Base-by-base conservation (phyloP, 2,329 filamentous ascomycete genomes). In the Botrytis elliptica region DNA sequence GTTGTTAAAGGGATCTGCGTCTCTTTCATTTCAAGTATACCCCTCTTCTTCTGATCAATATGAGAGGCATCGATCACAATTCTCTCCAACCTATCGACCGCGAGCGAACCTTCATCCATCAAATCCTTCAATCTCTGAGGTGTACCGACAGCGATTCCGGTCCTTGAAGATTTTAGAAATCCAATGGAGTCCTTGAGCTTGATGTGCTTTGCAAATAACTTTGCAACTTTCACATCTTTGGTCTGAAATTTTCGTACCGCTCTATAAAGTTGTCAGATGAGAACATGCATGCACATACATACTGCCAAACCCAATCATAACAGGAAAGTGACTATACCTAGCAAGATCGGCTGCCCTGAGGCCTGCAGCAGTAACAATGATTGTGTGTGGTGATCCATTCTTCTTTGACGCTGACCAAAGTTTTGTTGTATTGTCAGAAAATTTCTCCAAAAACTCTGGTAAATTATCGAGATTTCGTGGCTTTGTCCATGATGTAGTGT, bases 161-260 rank as follows among this genome's bases (percentile, higher is more conserved):
- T 93, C 75, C 91, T 91, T 77, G 84, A 86, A 71, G 84, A 86
- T 79, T 92, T 87, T 60, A 97, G 89, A 80, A 92, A 93, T 74
- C 91, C 87, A 70, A 95, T 89, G 49, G 95, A 93, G 79, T 98
- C 95, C 71, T 93, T 89, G 18, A 99, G 84, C 84, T 99, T 99
- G 85, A 99, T 97, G 82, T 99, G 96, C 83, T 99, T 99, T 46
- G 96, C 95, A 82, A 99, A 99, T 81, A 99, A 85, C 83, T 99
- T 99, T 3, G 93, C 92, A 2, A 99, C 91, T 64, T 89, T 88
- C 68, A 88, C 90, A 14, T 93, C 90, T 81, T 96, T 94, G 70
- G 87, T 91, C 81, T 95, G 93, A 78, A 96, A 95, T 77, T 90
- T 90, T 66, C 94, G 89, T 76, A 97, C 85, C 4, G 90, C 87